Evolutionary conservation across 2,329 filamentous ascomycete species (phyloP).

Genomic region (Talaromyces piceae): DNA sequence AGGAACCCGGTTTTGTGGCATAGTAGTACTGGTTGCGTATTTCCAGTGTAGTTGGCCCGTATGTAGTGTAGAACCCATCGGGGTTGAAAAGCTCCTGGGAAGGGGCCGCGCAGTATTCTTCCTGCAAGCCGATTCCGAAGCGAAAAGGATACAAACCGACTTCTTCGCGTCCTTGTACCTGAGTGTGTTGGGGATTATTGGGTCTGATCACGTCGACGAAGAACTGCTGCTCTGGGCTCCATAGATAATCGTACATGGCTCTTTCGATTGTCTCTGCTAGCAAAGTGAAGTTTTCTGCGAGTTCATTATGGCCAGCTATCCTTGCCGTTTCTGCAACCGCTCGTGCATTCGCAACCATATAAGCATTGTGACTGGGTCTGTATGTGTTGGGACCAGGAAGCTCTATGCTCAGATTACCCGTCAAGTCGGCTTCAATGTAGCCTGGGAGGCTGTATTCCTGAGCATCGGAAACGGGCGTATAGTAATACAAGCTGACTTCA

Average conservation of each 20-base stretch:
- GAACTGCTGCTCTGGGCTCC: neutral
- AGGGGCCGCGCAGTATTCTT: neutral
- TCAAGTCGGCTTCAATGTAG: neutral
- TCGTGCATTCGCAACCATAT: neutral
- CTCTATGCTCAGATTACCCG: neutral
- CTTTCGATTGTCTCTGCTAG: neutral
- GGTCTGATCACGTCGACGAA: neutral
- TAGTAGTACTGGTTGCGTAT: neutral
- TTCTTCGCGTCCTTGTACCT: neutral
- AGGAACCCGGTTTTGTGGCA: neutral
- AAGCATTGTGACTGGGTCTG: neutral
- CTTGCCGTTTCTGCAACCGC: neutral
- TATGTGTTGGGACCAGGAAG: neutral
- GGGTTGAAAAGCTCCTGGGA: neutral
- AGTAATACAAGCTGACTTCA: neutral
- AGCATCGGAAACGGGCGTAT: neutral
- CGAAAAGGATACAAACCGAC: neutral
- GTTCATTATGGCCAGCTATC: neutral
- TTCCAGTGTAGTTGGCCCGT: neutral
- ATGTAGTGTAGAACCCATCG: neutral
- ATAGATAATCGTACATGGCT: neutral
- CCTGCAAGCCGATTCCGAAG: neutral
- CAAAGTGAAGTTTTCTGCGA: neutral
- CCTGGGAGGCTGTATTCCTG: neutral
- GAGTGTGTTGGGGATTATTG: neutral